Base-by-base conservation (phyloP, 257 asterid species). In the Scutellaria galericulata region DNA sequence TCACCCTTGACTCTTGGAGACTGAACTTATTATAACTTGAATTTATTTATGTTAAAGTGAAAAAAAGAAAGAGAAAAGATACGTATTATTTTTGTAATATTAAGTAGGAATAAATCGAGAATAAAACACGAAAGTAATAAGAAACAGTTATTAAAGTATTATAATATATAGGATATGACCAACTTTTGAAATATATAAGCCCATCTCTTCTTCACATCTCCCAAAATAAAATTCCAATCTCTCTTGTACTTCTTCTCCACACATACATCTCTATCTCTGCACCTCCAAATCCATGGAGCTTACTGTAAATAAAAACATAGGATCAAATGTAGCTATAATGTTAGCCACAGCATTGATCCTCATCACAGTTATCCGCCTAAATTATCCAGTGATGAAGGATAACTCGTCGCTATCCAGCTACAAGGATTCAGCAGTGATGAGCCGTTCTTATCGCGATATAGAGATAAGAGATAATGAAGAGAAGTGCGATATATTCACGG, bases 401-500 rank as follows among this genome's bases (percentile, higher is more conserved):
- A 47, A 7, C 31, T 59, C 68, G 12, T 59, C 79, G 0, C 18
- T 69, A 10, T 53, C 80, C 57, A 12, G 42, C 77, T 74, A 67
- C 77, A 55, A 75, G 24, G 47, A 44, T 9, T 63, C 83, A 0
- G 69, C 80, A 3, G 37, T 41, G 22, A 13, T 55, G 0, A 40
- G 59, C 20, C 59, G 80, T 7, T 41, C 68, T 10, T 61, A 51
- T 42, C 83, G 79, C 2, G 78, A 60, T 5, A 64, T 80, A 0
- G 55, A 68, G 68, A 72, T 70, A 3, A 51, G 41, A 0, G 78
- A 72, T 1, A 5, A n/a, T 15, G 60, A 55, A 6, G 85, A 77
- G 8, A 71, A 53, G 14, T 85, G 90, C 24, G 88, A 85, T 9
- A 74, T 85, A 12, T 85, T 80, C 14, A 44, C 85, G 31, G 90